Conservation (phyloP, 257 asterid species). For the Knoxia roxburghii region DNA sequence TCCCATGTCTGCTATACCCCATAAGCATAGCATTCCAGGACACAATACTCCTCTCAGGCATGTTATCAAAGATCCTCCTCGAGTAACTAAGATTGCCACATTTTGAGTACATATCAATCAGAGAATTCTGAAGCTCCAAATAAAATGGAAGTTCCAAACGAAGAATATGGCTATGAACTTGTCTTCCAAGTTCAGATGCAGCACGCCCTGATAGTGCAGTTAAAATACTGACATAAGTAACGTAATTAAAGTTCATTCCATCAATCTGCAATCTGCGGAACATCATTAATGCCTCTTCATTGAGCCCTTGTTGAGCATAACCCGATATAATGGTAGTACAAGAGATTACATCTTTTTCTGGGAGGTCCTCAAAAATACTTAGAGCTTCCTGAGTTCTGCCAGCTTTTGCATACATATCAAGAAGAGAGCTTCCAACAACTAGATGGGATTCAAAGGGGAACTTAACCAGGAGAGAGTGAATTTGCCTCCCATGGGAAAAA, state of each 20-base stretch:
- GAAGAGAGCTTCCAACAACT: conserved; percentile 86
- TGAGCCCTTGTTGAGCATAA: conserved; percentile 69
- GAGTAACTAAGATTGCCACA: conserved; percentile 75
- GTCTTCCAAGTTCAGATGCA: conserved; percentile 72
- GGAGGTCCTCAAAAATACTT: conserved; percentile 50
- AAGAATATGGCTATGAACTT: conserved; percentile 64
- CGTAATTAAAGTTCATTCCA: conserved; percentile 61
- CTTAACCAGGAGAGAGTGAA: conserved; percentile 59
- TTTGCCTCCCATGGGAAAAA: conserved; percentile 50
- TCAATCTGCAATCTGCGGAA: conserved; percentile 48
- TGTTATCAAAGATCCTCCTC: conserved; percentile 56
- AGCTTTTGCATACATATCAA: conserved; percentile 81
- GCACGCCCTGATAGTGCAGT: conserved; percentile 83
- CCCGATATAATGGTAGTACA: conserved; percentile 86
- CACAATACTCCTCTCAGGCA: conserved; percentile 54
- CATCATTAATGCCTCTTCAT: conserved; percentile 58
- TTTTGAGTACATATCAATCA: conserved; percentile 88
- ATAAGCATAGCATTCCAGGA: conserved; percentile 85
- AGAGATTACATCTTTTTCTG: conserved; percentile 65
- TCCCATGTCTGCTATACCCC: conserved; percentile 76
- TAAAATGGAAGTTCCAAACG: conserved; percentile 42
- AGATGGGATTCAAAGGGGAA: conserved; percentile 50
- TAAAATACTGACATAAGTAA: conserved; percentile 60
- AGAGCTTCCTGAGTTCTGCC: conserved; percentile 65
- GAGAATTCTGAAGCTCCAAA: conserved; percentile 60